Conservation (phyloP, 176 grass and related monocot genomes). For the Saccharum officinarum region DNA sequence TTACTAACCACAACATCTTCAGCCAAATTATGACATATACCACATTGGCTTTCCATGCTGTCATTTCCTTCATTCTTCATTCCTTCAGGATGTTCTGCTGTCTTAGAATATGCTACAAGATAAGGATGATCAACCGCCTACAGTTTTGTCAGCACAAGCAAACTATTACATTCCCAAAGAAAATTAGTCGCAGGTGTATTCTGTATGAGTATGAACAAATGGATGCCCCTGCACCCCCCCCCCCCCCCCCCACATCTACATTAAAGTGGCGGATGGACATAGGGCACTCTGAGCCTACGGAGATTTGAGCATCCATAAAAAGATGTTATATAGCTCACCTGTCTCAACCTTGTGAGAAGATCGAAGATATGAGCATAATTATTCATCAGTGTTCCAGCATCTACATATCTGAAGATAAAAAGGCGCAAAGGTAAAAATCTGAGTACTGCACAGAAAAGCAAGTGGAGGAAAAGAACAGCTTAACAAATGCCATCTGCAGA, state of each 20-base stretch:
- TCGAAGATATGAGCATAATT: conserved; percentile 99
- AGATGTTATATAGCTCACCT: conserved; percentile 51
- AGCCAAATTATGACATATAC: conserved; percentile 64
- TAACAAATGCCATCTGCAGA: conserved; percentile 16
- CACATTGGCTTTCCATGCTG: conserved; percentile 50
- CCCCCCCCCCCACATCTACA: not conserved
- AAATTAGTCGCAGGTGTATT: conserved; percentile 1
- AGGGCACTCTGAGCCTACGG: conserved; percentile 4
- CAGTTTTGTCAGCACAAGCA: conserved; percentile 23
- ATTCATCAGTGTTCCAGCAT: conserved; percentile 89
- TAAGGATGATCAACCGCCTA: conserved; percentile 98
- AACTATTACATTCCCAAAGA: conserved; percentile 33
- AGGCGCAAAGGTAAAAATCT: not conserved
- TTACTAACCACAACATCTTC: conserved; percentile 81
- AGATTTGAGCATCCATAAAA: not conserved
- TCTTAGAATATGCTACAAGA: conserved; percentile 88
- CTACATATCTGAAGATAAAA: conserved; percentile 76
- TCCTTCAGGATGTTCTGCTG: conserved; percentile 43
- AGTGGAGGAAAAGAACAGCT: not conserved
- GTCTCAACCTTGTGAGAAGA: conserved; percentile 90
- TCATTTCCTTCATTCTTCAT: conserved; percentile 39
- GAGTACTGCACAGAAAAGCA: not conserved
- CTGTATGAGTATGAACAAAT: conserved; percentile 12
- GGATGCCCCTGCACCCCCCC: not conserved
- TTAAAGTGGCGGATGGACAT: not conserved